phyloP scores from a whole-genome alignment of 108 stramenopile species.

The Craspedostauros australis region DNA sequence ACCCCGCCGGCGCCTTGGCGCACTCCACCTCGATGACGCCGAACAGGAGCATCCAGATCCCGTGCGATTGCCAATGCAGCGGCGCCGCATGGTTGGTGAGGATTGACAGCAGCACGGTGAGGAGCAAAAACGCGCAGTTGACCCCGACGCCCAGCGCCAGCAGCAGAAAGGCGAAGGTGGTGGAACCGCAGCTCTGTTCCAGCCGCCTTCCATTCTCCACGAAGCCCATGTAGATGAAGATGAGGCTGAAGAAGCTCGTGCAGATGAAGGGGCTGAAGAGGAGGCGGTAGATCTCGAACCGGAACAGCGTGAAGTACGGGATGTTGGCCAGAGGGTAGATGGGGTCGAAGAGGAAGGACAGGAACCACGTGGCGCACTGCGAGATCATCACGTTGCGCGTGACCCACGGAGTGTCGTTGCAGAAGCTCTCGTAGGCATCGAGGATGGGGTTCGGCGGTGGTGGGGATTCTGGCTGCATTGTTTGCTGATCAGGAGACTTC shows the following conservation, averaged over 20 bases:
- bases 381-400: constrained; percentile 57
- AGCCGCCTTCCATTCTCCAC: constrained; percentile 55
- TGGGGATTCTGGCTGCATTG: too few species aligned
- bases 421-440: constrained; percentile 50
- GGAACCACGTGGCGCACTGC: constrained; percentile 45
- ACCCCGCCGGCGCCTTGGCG: constrained; percentile 49
- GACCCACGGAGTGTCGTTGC: constrained; percentile 63
- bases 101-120: constrained; percentile 37
- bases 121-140: constrained; percentile 41
- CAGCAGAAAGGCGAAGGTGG: constrained; percentile 60
- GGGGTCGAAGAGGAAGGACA: constrained; percentile 46
- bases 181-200: constrained; percentile 65
- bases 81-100: constrained; percentile 29
- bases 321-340: constrained; percentile 56
- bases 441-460: constrained; percentile 60
- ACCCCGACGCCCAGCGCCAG: constrained; percentile 41
- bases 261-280: constrained; percentile 65
- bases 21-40: constrained; percentile 72
- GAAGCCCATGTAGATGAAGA: constrained; percentile 70
- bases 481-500: too few species aligned
- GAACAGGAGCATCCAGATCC: constrained; percentile 72
- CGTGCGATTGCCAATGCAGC: constrained; percentile 31
- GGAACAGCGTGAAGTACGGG: constrained; percentile 58
- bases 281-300: constrained; percentile 76
- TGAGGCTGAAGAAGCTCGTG: constrained; percentile 39